phyloP scores from a whole-genome alignment of 2,329 filamentous ascomycete species.

The Ophiobolus disseminans region DNA sequence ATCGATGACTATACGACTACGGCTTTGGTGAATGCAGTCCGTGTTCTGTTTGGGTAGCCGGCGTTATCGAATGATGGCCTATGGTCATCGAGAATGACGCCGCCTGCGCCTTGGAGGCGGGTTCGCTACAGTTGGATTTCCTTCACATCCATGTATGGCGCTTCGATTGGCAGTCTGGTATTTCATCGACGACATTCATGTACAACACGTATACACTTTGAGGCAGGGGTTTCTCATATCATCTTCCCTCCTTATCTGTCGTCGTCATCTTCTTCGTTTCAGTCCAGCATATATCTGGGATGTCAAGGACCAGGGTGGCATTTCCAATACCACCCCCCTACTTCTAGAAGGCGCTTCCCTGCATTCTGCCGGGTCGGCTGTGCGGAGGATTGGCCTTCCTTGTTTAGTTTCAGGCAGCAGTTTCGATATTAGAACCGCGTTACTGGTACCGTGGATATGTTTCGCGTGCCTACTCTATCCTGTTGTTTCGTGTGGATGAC shows the following conservation, averaged over 20 bases:
- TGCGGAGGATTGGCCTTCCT: neutral
- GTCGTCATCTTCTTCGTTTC: no score
- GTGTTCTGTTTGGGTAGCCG: constrained; percentile 33
- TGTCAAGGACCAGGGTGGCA: neutral
- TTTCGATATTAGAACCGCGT: constrained; percentile 1
- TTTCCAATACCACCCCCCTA: neutral
- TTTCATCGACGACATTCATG: no score
- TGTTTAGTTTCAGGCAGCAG: neutral
- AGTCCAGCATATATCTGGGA: neutral
- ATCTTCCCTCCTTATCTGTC: no score
- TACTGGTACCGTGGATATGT: neutral
- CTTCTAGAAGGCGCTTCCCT: neutral
- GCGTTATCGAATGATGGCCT: neutral
- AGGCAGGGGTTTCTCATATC: no score
- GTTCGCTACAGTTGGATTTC: no score
- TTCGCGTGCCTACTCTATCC: neutral
- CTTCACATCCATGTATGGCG: no score
- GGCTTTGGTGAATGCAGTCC: constrained; percentile 34
- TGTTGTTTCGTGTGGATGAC: neutral
- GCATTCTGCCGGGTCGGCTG: constrained; percentile 5
- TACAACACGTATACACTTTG: no score
- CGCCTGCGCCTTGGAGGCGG: no score
- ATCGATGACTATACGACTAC: constrained; percentile 38
- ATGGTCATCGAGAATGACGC: no score
- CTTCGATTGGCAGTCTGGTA: no score